phyloP scores from a whole-genome alignment of 441 rosid species.

The Populus hybrid region DNA sequence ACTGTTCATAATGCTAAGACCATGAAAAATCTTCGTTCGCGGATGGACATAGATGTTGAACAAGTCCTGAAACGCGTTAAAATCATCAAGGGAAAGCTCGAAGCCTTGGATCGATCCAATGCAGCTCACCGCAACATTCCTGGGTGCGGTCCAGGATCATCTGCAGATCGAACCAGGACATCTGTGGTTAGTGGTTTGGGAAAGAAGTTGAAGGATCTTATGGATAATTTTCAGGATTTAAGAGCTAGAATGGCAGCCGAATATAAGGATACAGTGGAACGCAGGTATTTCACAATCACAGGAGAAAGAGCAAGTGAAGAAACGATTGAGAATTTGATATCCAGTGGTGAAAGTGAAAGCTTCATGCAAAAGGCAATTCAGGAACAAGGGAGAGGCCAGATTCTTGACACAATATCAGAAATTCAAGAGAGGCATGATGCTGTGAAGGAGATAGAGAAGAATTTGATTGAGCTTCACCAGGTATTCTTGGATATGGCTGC shows the following conservation, averaged over 20 bases:
- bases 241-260: conserved; percentile 58
- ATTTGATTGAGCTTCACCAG: conserved; percentile 73
- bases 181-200: conserved; percentile 79
- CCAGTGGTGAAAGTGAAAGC: conserved; percentile 85
- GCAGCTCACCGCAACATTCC: conserved; percentile 60
- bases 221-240: conserved; percentile 73
- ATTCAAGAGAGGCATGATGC: conserved; percentile 93
- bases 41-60: conserved; percentile 70
- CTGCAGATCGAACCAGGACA: conserved; percentile 74
- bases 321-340: conserved; percentile 65
- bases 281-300: conserved; percentile 78
- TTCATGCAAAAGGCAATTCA: conserved; percentile 91
- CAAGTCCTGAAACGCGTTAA: conserved; percentile 70
- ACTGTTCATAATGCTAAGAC: conserved; percentile 65
- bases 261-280: conserved; percentile 75
- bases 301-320: conserved; percentile 73
- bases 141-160: conserved; percentile 86
- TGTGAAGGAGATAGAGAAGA: conserved; percentile 91
- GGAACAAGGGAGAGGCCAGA: conserved; percentile 85
- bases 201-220: conserved; percentile 76
- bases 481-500: conserved; percentile 95
- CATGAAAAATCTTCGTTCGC: conserved; percentile 58
- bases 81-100: conserved; percentile 69
- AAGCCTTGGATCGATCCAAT: conserved; percentile 71
- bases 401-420: conserved; percentile 74